Conservation (phyloP, 1,284 basidiomycete species). For the Microbotryum violaceum region DNA sequence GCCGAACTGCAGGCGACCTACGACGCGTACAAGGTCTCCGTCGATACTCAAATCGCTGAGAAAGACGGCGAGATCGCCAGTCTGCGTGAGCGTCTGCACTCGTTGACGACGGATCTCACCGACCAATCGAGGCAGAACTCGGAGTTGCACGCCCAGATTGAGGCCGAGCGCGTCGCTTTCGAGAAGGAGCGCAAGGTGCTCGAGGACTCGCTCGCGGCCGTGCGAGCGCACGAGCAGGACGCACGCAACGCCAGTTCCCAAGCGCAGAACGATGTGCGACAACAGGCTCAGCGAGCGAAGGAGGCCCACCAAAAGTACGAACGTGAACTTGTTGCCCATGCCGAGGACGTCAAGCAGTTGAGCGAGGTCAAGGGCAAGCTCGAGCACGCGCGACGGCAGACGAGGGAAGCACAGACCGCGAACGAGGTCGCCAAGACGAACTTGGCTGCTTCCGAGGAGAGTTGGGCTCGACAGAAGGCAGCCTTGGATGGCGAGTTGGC, state of each 20-base stretch:
- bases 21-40: slow-evolving; percentile 66
- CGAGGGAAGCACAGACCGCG: slow-evolving; percentile 53
- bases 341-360: slow-evolving; percentile 66
- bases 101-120: slow-evolving; percentile 53
- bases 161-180: slow-evolving; percentile 56
- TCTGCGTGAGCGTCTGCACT: slow-evolving; percentile 56
- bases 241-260: slow-evolving; percentile 56
- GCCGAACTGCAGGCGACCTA: slow-evolving; percentile 60
- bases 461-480: slow-evolving; percentile 70
- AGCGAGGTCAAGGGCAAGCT: slow-evolving; percentile 60
- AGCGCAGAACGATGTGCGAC: slow-evolving; percentile 57
- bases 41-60: slow-evolving; percentile 57
- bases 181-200: slow-evolving; percentile 62
- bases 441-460: slow-evolving; percentile 58
- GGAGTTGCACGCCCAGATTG: slow-evolving; percentile 56
- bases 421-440: slow-evolving; percentile 69
- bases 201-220: slow-evolving; percentile 52
- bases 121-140: slow-evolving; percentile 50
- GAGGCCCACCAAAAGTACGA: slow-evolving; percentile 73
- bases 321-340: slow-evolving; percentile 71
- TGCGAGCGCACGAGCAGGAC: slow-evolving; percentile 51
- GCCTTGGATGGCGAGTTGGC: slow-evolving; percentile 66
- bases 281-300: slow-evolving; percentile 64
- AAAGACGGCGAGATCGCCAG: slow-evolving; percentile 62
- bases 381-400: slow-evolving; percentile 38